These are phyloP conservation scores for Tolypocladium pustulatum DNA, from an alignment of 2,329 filamentous ascomycete genomes.

Conservation along the genomic window DNA sequence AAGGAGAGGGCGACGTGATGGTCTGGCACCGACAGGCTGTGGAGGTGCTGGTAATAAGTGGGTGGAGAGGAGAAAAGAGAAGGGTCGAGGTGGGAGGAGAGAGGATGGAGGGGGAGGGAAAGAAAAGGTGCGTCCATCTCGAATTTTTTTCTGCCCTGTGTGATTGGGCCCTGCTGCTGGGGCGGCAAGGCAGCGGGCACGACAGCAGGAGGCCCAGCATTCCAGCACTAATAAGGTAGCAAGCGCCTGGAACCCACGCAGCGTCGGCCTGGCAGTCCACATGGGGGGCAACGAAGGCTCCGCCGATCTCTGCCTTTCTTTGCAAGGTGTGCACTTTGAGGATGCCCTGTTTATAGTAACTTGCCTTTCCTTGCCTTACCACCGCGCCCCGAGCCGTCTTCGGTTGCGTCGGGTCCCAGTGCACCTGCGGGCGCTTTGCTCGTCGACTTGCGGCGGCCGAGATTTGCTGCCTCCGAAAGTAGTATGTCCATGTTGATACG, in stretches of 20 bases:
- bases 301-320: neutral
- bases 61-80: slow-evolving; percentile 8
- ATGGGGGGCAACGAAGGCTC: neutral
- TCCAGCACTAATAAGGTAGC: neutral
- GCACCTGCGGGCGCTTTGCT: neutral
- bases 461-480: too few species aligned
- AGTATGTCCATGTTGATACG: too few species aligned
- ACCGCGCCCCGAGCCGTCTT: neutral
- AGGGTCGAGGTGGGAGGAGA: slow-evolving; percentile 16
- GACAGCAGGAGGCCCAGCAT: neutral
- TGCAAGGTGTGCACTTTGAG: too few species aligned
- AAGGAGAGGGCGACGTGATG: slow-evolving; percentile 12
- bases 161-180: slow-evolving; percentile 20
- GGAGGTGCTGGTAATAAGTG: slow-evolving; percentile 12
- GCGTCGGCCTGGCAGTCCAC: neutral
- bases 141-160: slow-evolving; percentile 26
- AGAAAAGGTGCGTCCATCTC: slow-evolving; percentile 11
- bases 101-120: slow-evolving; percentile 17
- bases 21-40: slow-evolving; percentile 8
- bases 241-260: neutral
- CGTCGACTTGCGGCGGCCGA: neutral
- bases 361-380: too few species aligned
- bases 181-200: neutral
- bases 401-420: neutral
- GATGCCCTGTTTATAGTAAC: too few species aligned